phyloP scores from a whole-genome alignment of 2,329 filamentous ascomycete species.

The Fusarium buxicola region DNA sequence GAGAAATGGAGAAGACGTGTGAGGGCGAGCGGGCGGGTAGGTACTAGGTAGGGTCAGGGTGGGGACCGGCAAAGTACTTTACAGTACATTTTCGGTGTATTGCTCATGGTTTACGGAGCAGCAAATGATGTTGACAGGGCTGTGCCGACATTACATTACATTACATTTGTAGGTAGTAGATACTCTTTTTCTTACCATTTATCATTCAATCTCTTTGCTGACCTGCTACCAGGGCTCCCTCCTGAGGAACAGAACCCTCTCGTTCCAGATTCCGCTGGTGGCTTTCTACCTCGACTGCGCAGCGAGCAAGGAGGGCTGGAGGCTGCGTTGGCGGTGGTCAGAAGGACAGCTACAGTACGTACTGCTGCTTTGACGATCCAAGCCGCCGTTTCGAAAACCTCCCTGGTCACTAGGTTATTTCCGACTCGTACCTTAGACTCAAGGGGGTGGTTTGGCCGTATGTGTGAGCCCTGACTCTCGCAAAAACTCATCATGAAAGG shows the following conservation, averaged over 20 bases:
- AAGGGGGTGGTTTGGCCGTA: slow-evolving; percentile 20
- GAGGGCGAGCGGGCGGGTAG: slow-evolving; percentile 17
- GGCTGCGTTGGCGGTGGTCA: slow-evolving; percentile 30
- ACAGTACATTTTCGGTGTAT: neutral
- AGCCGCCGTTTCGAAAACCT: slow-evolving; percentile 23
- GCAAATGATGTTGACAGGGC: slow-evolving; percentile 18
- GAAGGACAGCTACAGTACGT: slow-evolving; percentile 27
- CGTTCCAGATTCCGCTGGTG: slow-evolving; percentile 4
- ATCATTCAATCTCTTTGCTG: slow-evolving; percentile 17
- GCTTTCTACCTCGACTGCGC: slow-evolving; percentile 7
- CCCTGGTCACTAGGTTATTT: slow-evolving; percentile 23
- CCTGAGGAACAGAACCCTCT: slow-evolving; percentile 16
- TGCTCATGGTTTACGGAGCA: slow-evolving; percentile 4
- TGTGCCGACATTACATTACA: slow-evolving; percentile 13
- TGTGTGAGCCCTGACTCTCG: slow-evolving; percentile 31
- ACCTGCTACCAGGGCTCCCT: neutral
- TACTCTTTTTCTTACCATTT: slow-evolving; percentile 15
- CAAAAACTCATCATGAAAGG: slow-evolving; percentile 32
- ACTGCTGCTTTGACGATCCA: slow-evolving; percentile 22
- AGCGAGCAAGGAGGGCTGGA: slow-evolving; percentile 17
- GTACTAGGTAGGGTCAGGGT: slow-evolving; percentile 9
- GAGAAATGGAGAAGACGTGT: slow-evolving; percentile 21
- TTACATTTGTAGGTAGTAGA: slow-evolving; percentile 6
- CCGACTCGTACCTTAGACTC: slow-evolving; percentile 15
- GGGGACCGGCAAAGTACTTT: slow-evolving; percentile 6